Evolutionary conservation across 2,329 filamentous ascomycete genomes (phyloP), one percentile per base, ranked within the genome.

Genomic region (Sclerotinia sclerotiorum): DNA sequence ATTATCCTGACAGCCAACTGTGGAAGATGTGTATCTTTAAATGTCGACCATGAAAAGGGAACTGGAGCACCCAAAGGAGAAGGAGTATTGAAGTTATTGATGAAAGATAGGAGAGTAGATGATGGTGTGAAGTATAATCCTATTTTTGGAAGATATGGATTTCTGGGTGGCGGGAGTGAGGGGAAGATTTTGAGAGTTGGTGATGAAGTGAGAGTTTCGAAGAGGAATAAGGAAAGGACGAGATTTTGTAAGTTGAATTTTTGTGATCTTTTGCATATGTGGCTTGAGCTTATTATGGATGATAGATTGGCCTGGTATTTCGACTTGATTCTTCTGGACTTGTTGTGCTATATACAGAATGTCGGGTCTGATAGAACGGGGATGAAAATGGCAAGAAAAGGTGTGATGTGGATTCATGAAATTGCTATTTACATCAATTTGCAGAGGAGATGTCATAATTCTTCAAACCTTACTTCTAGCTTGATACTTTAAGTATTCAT

Each of bases 131-230:
- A 87, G 76, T 92, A 86, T 77, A 85, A 84, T 69, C 90, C 90
- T 17, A 82, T 91, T 11, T 93, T 93, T 81, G 90, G 90, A 13
- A 82, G 90, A 56, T 93, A 93, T 79, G 88, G 84, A 0, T 92
- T 92, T 76, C 78, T 90, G 54, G 69, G 65, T 24, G 72, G 67
- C 7, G 73, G 72, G 24, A 66, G 55, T 10, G 75, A 73, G 27
- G 78, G 76, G 15, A 75, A 76, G 44, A 77, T 77, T 2, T 74
- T 85, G 57, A 76, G 70, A 15, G 79, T 85, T 67, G 83, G 83
- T 4, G 83, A 86, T 77, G 78, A 80, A 68, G 83, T 84, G 48
- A 71, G 70, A 13, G 79, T 87, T 52, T 76, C 78, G 21, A 80
- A 78, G 73, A 79, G 75, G 69, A 81, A 82, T 68, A 71, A 77